Evolutionary conservation across 306 rosid genomes (phyloP).

Genomic region (Prunus mongolica): DNA sequence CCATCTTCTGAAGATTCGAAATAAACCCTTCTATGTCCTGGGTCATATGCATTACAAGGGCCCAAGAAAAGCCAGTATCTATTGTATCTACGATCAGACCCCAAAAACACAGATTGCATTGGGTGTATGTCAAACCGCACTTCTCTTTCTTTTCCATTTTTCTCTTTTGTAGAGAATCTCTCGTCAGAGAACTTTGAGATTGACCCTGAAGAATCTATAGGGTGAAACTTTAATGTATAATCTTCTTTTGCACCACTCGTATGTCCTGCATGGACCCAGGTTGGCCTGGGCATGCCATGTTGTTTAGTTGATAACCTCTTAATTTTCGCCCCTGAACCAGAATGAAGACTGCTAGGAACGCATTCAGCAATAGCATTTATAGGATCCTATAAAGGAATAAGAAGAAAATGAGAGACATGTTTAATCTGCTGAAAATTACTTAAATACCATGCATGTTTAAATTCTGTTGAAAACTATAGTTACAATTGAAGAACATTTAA

Average conservation of each 20-base stretch:
- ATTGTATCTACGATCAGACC: constrained; percentile 94
- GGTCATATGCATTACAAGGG: constrained; percentile 75
- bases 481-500: background rate
- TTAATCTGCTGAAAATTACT: background rate
- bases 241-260: constrained; percentile 38
- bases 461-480: background rate
- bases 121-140: constrained; percentile 49
- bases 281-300: constrained; percentile 29
- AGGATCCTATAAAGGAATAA: constrained; percentile 37
- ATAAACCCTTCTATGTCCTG: constrained; percentile 94
- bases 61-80: constrained; percentile 99
- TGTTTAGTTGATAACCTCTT: constrained; percentile 63
- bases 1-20: constrained; percentile 99
- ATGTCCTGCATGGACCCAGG: constrained; percentile 41
- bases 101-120: constrained; percentile 89
- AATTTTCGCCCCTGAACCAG: constrained; percentile 84
- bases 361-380: constrained; percentile 42
- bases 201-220: constrained; percentile 65
- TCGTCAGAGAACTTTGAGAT: constrained; percentile 32
- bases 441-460: background rate
- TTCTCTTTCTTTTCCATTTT: constrained; percentile 24
- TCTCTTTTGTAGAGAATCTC: constrained; percentile 33
- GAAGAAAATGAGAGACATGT: background rate
- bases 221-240: constrained; percentile 38
- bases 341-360: constrained; percentile 44